These are phyloP conservation scores for Aspergillus udagawae DNA, from an alignment of 2,329 filamentous ascomycete species.

Conservation along the genomic window DNA sequence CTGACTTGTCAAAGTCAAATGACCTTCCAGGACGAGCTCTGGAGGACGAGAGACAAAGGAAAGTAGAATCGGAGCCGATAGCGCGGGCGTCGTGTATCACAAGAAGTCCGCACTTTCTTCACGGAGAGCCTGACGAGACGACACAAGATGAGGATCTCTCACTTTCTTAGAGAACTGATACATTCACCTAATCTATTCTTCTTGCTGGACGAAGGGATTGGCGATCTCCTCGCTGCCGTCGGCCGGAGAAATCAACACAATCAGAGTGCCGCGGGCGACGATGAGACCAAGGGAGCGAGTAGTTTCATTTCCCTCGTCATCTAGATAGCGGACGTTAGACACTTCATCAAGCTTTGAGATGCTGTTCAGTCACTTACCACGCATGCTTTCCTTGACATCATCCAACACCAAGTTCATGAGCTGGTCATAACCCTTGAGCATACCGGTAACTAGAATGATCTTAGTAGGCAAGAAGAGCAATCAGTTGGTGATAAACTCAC, in stretches of 20 bases:
- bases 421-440: constrained; percentile 91
- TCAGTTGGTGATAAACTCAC: constrained; percentile 45
- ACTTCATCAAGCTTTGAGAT: neutral
- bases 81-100: neutral
- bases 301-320: constrained; percentile 87
- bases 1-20: neutral
- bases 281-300: constrained; percentile 78
- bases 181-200: constrained; percentile 49
- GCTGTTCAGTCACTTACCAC: constrained; percentile 57
- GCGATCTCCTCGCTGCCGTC: constrained; percentile 94
- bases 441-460: constrained; percentile 65
- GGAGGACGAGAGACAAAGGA: neutral
- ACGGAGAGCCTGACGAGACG: neutral
- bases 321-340: constrained; percentile 46
- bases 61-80: neutral
- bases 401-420: constrained; percentile 97
- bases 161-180: neutral
- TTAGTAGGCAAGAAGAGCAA: constrained; percentile 3
- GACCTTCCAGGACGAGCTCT: neutral
- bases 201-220: constrained; percentile 80
- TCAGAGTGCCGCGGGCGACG: constrained; percentile 84
- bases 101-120: neutral
- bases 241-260: constrained; percentile 87
- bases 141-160: neutral
- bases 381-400: constrained; percentile 83